Conservation (phyloP, 148 eudicot genomes). For the Simmondsia chinensis region DNA sequence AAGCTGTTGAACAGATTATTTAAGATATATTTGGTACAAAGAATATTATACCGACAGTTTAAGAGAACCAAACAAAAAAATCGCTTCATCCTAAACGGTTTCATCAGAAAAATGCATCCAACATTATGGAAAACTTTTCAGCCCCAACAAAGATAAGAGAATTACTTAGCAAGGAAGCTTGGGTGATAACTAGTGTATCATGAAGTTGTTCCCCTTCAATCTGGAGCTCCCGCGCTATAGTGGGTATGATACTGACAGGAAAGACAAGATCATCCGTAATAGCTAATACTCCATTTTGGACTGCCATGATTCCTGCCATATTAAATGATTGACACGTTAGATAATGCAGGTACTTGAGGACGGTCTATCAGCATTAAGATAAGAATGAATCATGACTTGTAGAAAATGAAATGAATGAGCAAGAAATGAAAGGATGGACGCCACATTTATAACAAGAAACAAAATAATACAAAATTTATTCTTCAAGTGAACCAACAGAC, state of each 20-base stretch:
- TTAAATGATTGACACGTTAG: too few species aligned
- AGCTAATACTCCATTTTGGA: slow-evolving; percentile 8
- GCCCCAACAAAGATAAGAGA: neutral
- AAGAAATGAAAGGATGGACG: too few species aligned
- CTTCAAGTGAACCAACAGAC: too few species aligned
- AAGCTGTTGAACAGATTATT: too few species aligned
- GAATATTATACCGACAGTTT: neutral
- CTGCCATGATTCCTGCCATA: slow-evolving; percentile 19
- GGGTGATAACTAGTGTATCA: slow-evolving; percentile 17
- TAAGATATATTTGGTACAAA: too few species aligned
- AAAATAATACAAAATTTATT: too few species aligned
- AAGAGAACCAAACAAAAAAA: neutral
- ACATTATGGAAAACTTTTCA: neutral
- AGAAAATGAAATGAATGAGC: too few species aligned
- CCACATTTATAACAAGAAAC: too few species aligned
- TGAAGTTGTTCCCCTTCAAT: slow-evolving; percentile 7
- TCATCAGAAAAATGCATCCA: neutral
- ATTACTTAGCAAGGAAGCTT: slow-evolving; percentile 19
- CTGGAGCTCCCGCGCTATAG: slow-evolving; percentile 2
- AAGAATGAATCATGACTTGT: too few species aligned
- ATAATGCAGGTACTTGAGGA: too few species aligned
- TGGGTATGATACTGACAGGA: slow-evolving; percentile 11
- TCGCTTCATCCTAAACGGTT: neutral
- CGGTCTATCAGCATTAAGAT: too few species aligned
- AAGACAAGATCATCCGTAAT: slow-evolving; percentile 22